Percentiles rank a stretch among this genome's conserved stretches.
Conservation (phyloP, 495 filamentous ascomycete species). For the Talaromyces wortmannii region DNA sequence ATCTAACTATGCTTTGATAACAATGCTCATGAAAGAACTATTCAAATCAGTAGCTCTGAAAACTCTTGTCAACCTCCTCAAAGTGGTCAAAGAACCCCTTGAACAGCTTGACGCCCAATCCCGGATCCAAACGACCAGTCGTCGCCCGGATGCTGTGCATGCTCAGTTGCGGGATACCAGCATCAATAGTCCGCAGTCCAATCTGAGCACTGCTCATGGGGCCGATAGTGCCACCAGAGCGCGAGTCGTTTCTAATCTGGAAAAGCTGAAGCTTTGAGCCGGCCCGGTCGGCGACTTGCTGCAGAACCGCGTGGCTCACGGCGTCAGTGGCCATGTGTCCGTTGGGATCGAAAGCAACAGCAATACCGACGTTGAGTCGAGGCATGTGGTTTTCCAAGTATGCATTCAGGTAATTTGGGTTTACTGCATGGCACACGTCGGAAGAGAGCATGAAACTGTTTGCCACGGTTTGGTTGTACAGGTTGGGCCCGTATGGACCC, state of each 20-base stretch:
- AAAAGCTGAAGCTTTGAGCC: conserved; percentile 75
- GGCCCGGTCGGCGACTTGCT: conserved; percentile 63
- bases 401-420: conserved; percentile 79
- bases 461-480: conserved; percentile 78
- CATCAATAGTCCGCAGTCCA: conserved; percentile 82
- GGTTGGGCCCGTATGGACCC: conserved; percentile 49
- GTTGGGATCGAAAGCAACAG: conserved; percentile 80
- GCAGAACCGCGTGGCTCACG: conserved; percentile 69
- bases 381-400: conserved; percentile 85
- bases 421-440: conserved; percentile 90
- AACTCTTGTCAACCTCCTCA: conserved; percentile 82
- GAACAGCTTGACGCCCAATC: conserved; percentile 80
- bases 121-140: conserved; percentile 79
- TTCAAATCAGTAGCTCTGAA: conserved; percentile 41
- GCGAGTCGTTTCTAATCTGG: conserved; percentile 87
- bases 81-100: conserved; percentile 85
- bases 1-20: too few species aligned
- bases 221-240: conserved; percentile 90
- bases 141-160: conserved; percentile 96
- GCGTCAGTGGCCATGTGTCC: conserved; percentile 91
- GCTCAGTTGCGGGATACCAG: conserved; percentile 83
- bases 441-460: conserved; percentile 89
- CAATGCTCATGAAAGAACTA: too few species aligned
- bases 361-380: conserved; percentile 81
- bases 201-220: conserved; percentile 78